A percentile compares a stretch with the other conserved stretches of the same genome.
These are phyloP conservation scores for Epithele typhae DNA, from an alignment of 768 basidiomycete species.

Conservation along the genomic window DNA sequence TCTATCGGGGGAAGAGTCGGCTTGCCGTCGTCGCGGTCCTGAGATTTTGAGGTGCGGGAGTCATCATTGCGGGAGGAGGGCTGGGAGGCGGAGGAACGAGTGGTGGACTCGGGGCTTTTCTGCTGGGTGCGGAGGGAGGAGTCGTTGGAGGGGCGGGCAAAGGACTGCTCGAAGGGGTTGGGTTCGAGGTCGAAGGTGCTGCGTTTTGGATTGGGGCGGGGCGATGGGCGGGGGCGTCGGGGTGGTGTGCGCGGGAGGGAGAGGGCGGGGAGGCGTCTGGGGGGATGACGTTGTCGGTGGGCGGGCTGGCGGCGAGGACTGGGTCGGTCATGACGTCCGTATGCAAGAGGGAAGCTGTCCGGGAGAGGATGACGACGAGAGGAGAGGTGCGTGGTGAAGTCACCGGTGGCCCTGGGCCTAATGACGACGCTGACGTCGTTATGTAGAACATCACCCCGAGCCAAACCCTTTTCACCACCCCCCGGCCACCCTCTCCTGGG, in stretches of 20 bases:
- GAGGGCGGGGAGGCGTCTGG: constrained; percentile 4
- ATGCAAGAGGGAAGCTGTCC: constrained; percentile 5
- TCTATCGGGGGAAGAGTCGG: constrained; percentile 81
- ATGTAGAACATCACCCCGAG: constrained; percentile 21
- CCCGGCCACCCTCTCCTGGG: constrained; percentile 8
- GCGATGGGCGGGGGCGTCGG: constrained; percentile 1
- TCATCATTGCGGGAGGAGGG: constrained; percentile 20
- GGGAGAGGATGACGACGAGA: constrained; percentile 18
- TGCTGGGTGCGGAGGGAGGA: constrained; percentile 36
- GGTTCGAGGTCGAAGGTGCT: constrained; percentile 43
- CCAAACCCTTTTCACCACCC: constrained; percentile 10
- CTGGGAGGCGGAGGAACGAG: constrained; percentile 24
- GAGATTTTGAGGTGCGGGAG: constrained; percentile 17
- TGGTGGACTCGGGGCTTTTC: constrained; percentile 28
- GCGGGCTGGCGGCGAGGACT: constrained; percentile 9
- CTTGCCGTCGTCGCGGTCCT: constrained; percentile 35
- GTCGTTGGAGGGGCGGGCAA: constrained; percentile 48
- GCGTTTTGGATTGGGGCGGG: constrained; percentile 19
- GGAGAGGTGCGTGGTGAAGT: constrained; percentile 8
- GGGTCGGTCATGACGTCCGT: constrained; percentile 18
- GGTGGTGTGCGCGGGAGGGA: constrained; percentile 9
- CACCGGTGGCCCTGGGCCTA: constrained; percentile 9
- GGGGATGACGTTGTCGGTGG: constrained; percentile 7
- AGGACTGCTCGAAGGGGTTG: constrained; percentile 82
- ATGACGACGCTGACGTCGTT: constrained; percentile 26